Conservation (phyloP, 495 filamentous ascomycete species). For the Bombardia bombarda region DNA sequence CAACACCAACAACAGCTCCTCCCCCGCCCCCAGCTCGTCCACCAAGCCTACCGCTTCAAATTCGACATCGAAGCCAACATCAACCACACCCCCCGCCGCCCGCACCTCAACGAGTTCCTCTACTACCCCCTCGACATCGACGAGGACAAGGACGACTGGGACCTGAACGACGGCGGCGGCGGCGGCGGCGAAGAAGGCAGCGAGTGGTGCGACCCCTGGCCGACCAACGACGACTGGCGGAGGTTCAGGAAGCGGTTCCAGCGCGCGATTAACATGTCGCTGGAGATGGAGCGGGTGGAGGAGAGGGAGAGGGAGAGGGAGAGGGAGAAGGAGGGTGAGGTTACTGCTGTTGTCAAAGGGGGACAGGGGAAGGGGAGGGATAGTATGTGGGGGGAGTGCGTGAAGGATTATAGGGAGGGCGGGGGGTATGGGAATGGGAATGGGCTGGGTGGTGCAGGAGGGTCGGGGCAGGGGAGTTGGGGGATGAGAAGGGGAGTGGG, state of each 20-base stretch:
- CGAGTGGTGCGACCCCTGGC: slow-evolving; percentile 33
- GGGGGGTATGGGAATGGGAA: slow-evolving; percentile 1
- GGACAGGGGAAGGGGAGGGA: not conserved
- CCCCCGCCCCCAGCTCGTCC: slow-evolving; percentile 20
- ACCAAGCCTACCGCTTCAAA: slow-evolving; percentile 43
- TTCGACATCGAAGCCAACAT: slow-evolving; percentile 43
- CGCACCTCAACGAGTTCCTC: slow-evolving; percentile 34
- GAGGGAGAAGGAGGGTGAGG: slow-evolving; percentile 1
- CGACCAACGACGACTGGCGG: slow-evolving; percentile 32
- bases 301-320: not conserved
- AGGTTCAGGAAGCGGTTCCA: slow-evolving; percentile 28
- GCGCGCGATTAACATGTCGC: slow-evolving; percentile 20
- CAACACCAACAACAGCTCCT: not conserved
- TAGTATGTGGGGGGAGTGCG: not conserved
- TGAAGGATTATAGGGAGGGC: slow-evolving; percentile 1
- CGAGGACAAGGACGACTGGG: slow-evolving; percentile 25
- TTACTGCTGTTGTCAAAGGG: not conserved
- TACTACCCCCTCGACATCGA: slow-evolving; percentile 33
- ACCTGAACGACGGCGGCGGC: slow-evolving; percentile 9
- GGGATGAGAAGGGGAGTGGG: not conserved
- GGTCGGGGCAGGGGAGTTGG: slow-evolving; percentile 1
- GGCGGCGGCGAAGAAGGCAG: slow-evolving; percentile 11
- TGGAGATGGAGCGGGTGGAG: slow-evolving; percentile 15
- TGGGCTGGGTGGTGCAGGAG: too few relatives aligned
- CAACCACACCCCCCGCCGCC: slow-evolving; percentile 34